A percentile compares a stretch with the other conserved stretches of the same genome.
Evolutionary conservation across 257 asterid genomes (phyloP).

Genomic region (Thymus quinquecostatus): DNA sequence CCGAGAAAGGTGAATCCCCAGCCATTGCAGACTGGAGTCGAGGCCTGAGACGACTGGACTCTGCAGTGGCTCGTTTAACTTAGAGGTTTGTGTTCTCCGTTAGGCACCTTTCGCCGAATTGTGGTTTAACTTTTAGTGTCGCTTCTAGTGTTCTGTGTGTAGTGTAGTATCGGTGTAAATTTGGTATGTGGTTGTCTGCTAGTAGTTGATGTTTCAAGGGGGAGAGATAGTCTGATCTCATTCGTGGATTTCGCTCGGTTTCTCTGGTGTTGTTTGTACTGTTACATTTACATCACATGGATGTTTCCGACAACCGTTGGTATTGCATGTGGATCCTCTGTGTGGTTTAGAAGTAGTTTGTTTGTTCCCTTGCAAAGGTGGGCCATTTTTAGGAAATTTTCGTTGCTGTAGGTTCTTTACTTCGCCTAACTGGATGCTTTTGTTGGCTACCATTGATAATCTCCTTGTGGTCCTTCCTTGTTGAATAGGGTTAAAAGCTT

Average conservation of each 20-base stretch:
- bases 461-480: slow-evolving; percentile 7
- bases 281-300: slow-evolving; percentile 23
- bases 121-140: slow-evolving; percentile 33
- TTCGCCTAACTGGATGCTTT: slow-evolving; percentile 12
- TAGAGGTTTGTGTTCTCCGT: slow-evolving; percentile 28
- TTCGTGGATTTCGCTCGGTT: slow-evolving; percentile 27
- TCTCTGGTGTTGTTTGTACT: slow-evolving; percentile 32
- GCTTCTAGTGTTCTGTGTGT: slow-evolving; percentile 15
- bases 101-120: slow-evolving; percentile 5
- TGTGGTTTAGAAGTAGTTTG: slow-evolving; percentile 8
- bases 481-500: not conserved
- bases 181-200: slow-evolving; percentile 36
- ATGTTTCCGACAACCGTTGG: slow-evolving; percentile 26
- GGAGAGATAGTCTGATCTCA: slow-evolving; percentile 18
- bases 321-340: slow-evolving; percentile 29
- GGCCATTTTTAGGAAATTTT: slow-evolving; percentile 16
- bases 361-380: slow-evolving; percentile 27
- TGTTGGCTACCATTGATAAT: slow-evolving; percentile 1
- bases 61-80: slow-evolving; percentile 29
- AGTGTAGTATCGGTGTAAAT: slow-evolving; percentile 42
- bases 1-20: slow-evolving; percentile 73
- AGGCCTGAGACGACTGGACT: slow-evolving; percentile 38
- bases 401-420: not conserved
- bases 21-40: slow-evolving; percentile 50
- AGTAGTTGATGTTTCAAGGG: slow-evolving; percentile 20